Conservation (phyloP, 2,329 filamentous ascomycete species). For the Zalaria obscura region DNA sequence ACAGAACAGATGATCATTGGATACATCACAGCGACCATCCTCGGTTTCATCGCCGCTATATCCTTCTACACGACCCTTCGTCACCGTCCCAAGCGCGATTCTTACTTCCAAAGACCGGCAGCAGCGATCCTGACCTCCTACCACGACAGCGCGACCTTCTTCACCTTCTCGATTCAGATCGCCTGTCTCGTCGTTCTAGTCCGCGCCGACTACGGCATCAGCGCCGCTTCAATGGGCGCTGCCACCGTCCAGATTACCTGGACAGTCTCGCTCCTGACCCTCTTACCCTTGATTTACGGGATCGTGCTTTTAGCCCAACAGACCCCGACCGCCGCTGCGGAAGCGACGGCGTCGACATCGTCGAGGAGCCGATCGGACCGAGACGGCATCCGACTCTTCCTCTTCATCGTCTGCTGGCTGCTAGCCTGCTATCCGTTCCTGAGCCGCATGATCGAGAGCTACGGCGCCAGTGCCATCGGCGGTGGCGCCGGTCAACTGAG, state of each 20-base stretch:
- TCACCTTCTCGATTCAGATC: background rate
- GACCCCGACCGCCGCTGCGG: no score
- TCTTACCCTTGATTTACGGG: background rate
- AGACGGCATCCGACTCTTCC: background rate
- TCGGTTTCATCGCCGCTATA: no score
- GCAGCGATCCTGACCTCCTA: background rate
- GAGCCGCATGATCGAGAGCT: background rate
- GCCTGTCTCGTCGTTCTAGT: background rate
- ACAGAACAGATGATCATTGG: no score
- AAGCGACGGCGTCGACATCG: no score
- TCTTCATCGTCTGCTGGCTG: background rate
- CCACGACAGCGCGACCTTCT: constrained; percentile 10
- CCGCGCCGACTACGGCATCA: background rate
- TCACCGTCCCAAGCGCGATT: no score
- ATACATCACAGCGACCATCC: no score
- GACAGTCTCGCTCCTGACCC: background rate
- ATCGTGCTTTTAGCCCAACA: background rate
- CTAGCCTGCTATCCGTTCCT: background rate
- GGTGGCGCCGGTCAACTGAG: background rate
- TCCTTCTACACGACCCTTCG: no score
- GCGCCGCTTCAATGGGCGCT: background rate
- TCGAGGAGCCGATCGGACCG: no score
- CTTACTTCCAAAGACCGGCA: no score
- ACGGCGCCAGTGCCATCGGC: background rate
- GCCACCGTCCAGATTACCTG: background rate